Conservation (phyloP, 2,329 filamentous ascomycete genomes). For the Cordyceps pruinosa region DNA sequence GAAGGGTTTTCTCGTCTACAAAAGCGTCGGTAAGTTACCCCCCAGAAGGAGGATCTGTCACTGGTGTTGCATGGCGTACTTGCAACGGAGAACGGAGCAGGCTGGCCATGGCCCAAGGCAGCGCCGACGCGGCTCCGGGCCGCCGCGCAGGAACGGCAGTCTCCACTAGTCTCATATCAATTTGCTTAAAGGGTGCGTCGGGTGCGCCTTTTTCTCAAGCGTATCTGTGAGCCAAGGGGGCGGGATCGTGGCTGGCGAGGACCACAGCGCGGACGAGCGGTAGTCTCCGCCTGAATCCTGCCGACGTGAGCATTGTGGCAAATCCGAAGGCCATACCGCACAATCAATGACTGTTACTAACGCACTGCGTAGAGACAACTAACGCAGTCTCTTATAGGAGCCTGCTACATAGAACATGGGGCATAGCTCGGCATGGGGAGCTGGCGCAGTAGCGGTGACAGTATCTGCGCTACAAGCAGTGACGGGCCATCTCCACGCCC, state of each 20-base stretch:
- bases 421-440: constrained; percentile 2
- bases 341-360: not conserved
- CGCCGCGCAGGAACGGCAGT: constrained; percentile 19
- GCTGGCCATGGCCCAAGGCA: constrained; percentile 21
- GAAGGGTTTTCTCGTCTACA: constrained; percentile 33
- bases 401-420: not conserved
- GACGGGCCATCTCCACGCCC: too few species aligned
- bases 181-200: constrained; percentile 19
- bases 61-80: constrained; percentile 23
- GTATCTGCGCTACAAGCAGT: not conserved
- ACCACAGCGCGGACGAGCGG: constrained; percentile 14
- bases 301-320: not conserved
- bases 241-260: constrained; percentile 35
- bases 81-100: constrained; percentile 18
- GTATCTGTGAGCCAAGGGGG: constrained; percentile 32
- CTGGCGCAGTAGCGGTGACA: not conserved
- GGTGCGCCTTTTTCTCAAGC: constrained; percentile 35
- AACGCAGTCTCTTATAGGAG: not conserved
- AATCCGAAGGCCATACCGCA: not conserved
- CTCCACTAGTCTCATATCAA: constrained; percentile 5
- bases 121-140: constrained; percentile 30
- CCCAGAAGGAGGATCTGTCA: constrained; percentile 27
- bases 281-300: not conserved
- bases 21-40: constrained; percentile 36
- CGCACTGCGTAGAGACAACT: not conserved